phyloP scores from a whole-genome alignment of 2,329 filamentous ascomycete genomes.

The Colletotrichum shisoi region DNA sequence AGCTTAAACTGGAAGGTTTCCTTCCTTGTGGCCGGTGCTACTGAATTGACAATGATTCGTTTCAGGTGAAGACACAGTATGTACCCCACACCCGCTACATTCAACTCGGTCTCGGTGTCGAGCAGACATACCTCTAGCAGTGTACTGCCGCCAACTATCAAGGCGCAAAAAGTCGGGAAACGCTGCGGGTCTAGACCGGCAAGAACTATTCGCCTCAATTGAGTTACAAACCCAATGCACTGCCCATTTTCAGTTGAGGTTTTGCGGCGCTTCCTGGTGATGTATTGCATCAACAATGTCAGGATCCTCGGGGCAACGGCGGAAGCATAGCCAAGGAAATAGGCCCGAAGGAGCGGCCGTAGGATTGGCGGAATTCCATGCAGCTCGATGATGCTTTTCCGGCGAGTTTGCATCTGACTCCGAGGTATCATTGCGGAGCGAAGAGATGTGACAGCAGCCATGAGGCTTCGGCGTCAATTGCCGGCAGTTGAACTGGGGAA shows the following conservation, averaged over 20 bases:
- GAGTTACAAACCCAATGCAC: slow-evolving; percentile 45
- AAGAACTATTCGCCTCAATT: slow-evolving; percentile 54
- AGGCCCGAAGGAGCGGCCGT: slow-evolving; percentile 66
- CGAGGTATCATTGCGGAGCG: slow-evolving; percentile 57
- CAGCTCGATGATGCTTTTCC: slow-evolving; percentile 37
- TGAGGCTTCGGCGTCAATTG: slow-evolving; percentile 31
- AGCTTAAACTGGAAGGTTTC: neutral
- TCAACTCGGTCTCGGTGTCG: slow-evolving; percentile 18
- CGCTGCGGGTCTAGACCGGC: slow-evolving; percentile 63
- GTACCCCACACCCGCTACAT: slow-evolving; percentile 11
- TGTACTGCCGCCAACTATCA: slow-evolving; percentile 66
- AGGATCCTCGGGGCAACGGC: slow-evolving; percentile 65
- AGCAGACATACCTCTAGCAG: slow-evolving; percentile 62
- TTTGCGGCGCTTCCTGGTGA: slow-evolving; percentile 48
- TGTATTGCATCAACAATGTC: slow-evolving; percentile 61
- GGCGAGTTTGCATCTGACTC: slow-evolving; percentile 39
- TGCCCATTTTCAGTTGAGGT: slow-evolving; percentile 32
- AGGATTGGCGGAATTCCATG: slow-evolving; percentile 58
- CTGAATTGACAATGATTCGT: slow-evolving; percentile 3
- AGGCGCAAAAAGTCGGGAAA: slow-evolving; percentile 70
- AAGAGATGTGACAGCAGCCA: slow-evolving; percentile 25
- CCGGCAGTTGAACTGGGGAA: slow-evolving; percentile 20
- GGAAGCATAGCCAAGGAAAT: slow-evolving; percentile 67
- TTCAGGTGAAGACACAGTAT: slow-evolving; percentile 13
- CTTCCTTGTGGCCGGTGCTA: neutral